Percentiles rank a stretch among this genome's conserved stretches.
phyloP scores from a whole-genome alignment of 2,329 filamentous ascomycete genomes.

The Alternaria ethzedia region DNA sequence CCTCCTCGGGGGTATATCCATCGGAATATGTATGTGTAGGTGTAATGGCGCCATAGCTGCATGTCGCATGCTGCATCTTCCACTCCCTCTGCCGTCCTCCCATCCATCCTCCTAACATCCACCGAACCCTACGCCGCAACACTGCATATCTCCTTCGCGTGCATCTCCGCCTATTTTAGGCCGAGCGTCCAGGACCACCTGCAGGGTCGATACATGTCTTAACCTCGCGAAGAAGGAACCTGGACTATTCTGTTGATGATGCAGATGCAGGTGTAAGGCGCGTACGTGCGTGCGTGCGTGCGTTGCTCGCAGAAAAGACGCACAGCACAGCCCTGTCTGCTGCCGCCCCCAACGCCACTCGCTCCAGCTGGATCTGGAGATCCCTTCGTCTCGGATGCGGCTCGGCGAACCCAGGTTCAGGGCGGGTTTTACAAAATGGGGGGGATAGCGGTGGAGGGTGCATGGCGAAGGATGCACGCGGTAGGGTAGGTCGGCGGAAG shows the following conservation, averaged over 20 bases:
- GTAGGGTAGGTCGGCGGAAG: not conserved
- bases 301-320: not conserved
- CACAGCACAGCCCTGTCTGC: not conserved
- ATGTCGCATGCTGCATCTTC: not conserved
- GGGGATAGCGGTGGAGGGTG: not conserved
- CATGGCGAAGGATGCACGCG: not conserved
- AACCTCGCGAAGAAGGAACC: too few species aligned
- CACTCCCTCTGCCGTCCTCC: not conserved
- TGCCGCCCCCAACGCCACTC: not conserved
- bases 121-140: not conserved
- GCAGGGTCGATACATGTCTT: not conserved
- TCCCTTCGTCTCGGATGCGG: slow-evolving; percentile 2
- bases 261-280: not conserved
- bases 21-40: not conserved
- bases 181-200: not conserved
- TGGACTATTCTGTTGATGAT: not conserved
- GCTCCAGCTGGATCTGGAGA: not conserved
- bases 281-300: not conserved
- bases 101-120: not conserved
- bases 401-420: slow-evolving; percentile 1
- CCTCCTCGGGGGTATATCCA: not conserved
- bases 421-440: not conserved
- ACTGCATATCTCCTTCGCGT: not conserved
- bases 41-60: not conserved
- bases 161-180: not conserved